Evolutionary conservation across 805 yeast species (phyloP).

Genomic region (Blastobotrys americana): DNA sequence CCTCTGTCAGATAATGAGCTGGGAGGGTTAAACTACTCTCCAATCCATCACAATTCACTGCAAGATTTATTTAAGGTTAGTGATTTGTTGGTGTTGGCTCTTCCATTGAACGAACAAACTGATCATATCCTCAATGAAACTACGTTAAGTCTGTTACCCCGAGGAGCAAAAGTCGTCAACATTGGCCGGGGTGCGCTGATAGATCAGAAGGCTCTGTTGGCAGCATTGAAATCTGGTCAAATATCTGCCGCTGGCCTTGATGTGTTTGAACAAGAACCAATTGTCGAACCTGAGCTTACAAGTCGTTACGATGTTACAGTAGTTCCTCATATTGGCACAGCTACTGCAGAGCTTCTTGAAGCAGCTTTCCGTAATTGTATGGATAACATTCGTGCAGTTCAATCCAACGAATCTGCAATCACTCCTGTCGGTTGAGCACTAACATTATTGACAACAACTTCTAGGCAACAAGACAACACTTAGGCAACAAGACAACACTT

Average conservation of each 20-base stretch:
- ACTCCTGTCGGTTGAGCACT: too few relatives aligned
- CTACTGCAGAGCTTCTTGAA: constrained; percentile 34
- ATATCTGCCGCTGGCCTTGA: constrained; percentile 65
- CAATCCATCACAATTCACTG: constrained; percentile 40
- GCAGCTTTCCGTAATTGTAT: neutral
- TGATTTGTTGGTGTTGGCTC: constrained; percentile 57
- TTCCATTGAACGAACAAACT: constrained; percentile 60
- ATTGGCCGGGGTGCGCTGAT: constrained; percentile 70
- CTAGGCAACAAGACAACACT: too few relatives aligned
- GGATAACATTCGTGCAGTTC: constrained; percentile 1
- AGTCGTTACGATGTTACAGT: constrained; percentile 56
- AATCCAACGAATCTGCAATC: too few relatives aligned
- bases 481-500: too few relatives aligned
- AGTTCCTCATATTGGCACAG: constrained; percentile 68
- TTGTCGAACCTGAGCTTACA: constrained; percentile 42
- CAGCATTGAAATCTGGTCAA: constrained; percentile 52
- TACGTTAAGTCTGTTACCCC: constrained; percentile 41
- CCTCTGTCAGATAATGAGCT: constrained; percentile 33
- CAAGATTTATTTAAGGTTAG: constrained; percentile 35
- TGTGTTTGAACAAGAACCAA: constrained; percentile 62
- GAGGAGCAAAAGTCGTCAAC: constrained; percentile 58
- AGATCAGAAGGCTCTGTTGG: constrained; percentile 57
- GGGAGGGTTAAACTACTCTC: constrained; percentile 40
- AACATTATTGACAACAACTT: too few relatives aligned
- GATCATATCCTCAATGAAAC: constrained; percentile 44